These are phyloP conservation scores for Cryptomeria japonica DNA, from an alignment of 75 land plant genomes.

Conservation along the genomic window DNA sequence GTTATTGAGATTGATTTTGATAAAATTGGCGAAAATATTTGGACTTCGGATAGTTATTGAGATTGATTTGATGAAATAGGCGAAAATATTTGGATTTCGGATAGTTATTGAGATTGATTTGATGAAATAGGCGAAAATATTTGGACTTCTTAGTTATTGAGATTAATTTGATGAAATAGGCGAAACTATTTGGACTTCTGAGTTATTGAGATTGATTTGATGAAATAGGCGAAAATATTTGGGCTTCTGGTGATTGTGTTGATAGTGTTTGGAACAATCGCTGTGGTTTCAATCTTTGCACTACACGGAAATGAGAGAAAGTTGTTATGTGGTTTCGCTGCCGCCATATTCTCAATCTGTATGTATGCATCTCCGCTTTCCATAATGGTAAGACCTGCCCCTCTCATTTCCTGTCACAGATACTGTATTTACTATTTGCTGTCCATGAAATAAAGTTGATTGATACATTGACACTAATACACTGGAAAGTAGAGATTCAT, in stretches of 20 bases:
- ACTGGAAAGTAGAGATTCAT: no score
- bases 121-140: no score
- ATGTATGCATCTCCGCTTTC: conserved; percentile 97
- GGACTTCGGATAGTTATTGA: no score
- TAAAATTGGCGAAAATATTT: conserved; percentile 18
- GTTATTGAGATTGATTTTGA: neutral
- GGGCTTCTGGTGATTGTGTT: conserved; percentile 38
- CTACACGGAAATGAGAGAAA: conserved; percentile 51
- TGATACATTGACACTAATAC: neutral
- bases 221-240: conserved; percentile 18
- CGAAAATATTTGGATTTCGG: no score
- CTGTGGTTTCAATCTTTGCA: conserved; percentile 50
- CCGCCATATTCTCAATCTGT: conserved; percentile 68
- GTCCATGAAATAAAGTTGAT: neutral
- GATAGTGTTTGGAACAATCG: conserved; percentile 34
- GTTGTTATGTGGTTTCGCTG: conserved; percentile 64
- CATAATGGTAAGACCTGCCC: conserved; percentile 47
- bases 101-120: no score
- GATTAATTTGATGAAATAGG: no score
- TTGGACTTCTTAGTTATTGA: no score
- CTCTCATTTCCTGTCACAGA: no score
- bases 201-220: neutral
- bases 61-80: no score
- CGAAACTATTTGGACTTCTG: no score
- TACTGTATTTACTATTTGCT: no score